Conservation (phyloP, 1,284 basidiomycete species). For the Papiliotrema fonsecae region DNA sequence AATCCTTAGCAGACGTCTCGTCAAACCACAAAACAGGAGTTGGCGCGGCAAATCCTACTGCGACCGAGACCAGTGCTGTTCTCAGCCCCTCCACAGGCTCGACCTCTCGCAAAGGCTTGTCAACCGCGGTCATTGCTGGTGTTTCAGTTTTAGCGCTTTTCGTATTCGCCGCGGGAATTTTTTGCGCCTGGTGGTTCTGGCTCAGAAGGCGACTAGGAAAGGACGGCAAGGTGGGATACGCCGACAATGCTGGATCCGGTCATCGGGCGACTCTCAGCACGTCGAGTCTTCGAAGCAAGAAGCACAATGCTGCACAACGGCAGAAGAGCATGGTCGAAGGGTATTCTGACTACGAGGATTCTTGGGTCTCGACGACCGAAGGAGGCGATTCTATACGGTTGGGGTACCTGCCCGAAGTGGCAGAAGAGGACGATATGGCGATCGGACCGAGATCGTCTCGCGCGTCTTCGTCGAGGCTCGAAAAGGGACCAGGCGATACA, state of each 20-base stretch:
- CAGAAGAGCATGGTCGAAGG: constrained; percentile 48
- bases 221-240: constrained; percentile 30
- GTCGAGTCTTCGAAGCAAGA: constrained; percentile 23
- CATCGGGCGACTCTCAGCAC: not conserved
- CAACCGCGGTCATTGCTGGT: constrained; percentile 36
- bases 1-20: constrained; percentile 33
- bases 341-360: constrained; percentile 43
- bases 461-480: not conserved
- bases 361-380: constrained; percentile 32
- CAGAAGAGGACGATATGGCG: constrained; percentile 19
- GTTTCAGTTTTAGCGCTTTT: constrained; percentile 41
- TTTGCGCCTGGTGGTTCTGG: constrained; percentile 47
- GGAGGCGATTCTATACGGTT: constrained; percentile 29
- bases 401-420: constrained; percentile 27
- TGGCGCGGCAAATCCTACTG: constrained; percentile 4
- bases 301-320: constrained; percentile 35
- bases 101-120: constrained; percentile 22
- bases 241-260: not conserved
- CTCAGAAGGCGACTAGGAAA: constrained; percentile 41
- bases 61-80: not conserved
- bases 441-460: constrained; percentile 9
- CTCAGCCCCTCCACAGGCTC: not conserved
- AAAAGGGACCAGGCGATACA: not conserved
- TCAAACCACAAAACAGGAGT: constrained; percentile 18
- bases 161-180: constrained; percentile 34